Conservation (phyloP, 768 basidiomycete genomes). For the Rossbeevera mucosa region DNA sequence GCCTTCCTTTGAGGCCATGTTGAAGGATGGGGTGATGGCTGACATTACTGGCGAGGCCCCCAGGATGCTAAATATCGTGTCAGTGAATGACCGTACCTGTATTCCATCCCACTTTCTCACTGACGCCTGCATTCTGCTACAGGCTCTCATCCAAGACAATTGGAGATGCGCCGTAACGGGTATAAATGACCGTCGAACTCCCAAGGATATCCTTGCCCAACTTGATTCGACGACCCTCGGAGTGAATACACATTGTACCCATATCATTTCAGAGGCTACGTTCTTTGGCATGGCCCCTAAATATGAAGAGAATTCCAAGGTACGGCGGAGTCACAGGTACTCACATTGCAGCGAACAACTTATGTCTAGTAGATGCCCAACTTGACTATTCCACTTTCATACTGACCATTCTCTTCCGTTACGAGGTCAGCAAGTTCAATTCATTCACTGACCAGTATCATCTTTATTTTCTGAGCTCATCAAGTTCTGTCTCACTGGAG, state of each 20-base stretch:
- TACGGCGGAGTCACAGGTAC: background rate
- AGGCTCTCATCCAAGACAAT: conserved; percentile 36
- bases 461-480: too few species aligned
- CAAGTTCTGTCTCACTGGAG: too few species aligned
- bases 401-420: too few species aligned
- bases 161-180: conserved; percentile 33
- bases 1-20: conserved; percentile 14
- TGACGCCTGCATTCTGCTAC: background rate
- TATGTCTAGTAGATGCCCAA: background rate
- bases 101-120: background rate
- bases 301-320: background rate
- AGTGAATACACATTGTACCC: background rate
- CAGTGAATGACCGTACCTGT: background rate
- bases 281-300: too few species aligned
- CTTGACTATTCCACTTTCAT: background rate
- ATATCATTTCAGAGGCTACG: conserved; percentile 5
- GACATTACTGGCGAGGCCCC: background rate
- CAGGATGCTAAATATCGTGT: conserved; percentile 1
- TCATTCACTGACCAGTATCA: too few species aligned
- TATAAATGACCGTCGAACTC: conserved; percentile 14
- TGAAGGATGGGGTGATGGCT: too few species aligned
- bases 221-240: background rate
- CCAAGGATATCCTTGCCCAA: background rate
- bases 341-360: background rate
- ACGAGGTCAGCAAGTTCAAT: too few species aligned